A percentile compares a stretch with the other conserved stretches of the same genome.
phyloP scores from a whole-genome alignment of 148 eudicot genomes.

The Gaultheria prostrata region DNA sequence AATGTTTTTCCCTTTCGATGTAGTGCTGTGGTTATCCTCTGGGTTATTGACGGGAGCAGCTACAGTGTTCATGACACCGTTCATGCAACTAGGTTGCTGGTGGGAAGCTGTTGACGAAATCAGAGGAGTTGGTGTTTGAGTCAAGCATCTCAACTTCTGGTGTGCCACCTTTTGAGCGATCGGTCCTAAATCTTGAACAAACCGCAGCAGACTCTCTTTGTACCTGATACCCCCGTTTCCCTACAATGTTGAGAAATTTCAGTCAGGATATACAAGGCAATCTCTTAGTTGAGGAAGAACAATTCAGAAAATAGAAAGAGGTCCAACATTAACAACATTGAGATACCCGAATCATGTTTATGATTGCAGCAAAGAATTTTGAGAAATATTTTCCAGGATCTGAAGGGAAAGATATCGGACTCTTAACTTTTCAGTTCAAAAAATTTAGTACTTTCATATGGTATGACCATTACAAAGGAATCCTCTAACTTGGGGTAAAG shows the following conservation, averaged over 20 bases:
- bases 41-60: not conserved
- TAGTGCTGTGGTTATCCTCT: not conserved
- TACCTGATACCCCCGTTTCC: constrained; percentile 9
- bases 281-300: not conserved
- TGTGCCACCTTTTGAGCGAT: constrained; percentile 18
- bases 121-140: not conserved
- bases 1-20: not conserved
- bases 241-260: constrained; percentile 3
- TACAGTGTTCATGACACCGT: not conserved
- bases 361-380: not conserved
- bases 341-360: not conserved
- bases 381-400: not conserved
- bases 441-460: not conserved
- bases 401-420: not conserved
- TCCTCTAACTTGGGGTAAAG: not conserved
- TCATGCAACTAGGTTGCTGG: not conserved
- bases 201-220: constrained; percentile 21
- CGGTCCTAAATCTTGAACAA: constrained; percentile 19
- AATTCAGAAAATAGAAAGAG: not conserved
- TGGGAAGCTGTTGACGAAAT: not conserved
- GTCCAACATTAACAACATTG: not conserved
- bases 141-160: not conserved
- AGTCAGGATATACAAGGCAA: not conserved
- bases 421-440: not conserved
- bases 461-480: not conserved